Evolutionary conservation across 805 yeast species (phyloP).

Genomic region (Candida maesae): DNA sequence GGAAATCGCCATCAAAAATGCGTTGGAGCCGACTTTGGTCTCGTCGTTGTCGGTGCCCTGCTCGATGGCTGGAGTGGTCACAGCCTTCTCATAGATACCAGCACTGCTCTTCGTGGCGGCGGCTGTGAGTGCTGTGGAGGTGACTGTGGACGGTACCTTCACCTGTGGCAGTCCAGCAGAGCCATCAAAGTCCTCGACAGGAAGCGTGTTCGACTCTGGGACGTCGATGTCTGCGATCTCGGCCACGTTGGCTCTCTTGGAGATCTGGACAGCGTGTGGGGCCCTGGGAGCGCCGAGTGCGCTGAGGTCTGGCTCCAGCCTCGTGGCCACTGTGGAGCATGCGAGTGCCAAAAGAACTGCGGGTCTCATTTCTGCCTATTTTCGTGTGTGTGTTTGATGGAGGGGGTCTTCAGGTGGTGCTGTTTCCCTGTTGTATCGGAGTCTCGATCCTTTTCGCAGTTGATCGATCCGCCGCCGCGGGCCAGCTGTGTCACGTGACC

Average conservation of each 20-base stretch:
- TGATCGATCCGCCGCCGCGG: too few species aligned
- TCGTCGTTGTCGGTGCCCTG: slow-evolving; percentile 5
- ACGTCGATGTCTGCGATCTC: slow-evolving; percentile 23
- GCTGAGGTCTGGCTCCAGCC: slow-evolving; percentile 5
- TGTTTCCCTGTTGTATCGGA: too few species aligned
- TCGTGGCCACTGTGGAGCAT: too few species aligned
- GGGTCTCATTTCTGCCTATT: too few species aligned
- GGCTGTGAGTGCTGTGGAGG: background rate
- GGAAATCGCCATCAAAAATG: slow-evolving; percentile 75
- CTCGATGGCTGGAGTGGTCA: background rate
- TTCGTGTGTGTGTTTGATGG: too few species aligned
- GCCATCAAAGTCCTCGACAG: slow-evolving; percentile 18
- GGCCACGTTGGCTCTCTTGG: slow-evolving; percentile 11
- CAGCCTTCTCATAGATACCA: background rate
- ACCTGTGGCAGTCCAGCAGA: background rate
- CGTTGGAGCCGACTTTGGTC: slow-evolving; percentile 11
- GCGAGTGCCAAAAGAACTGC: too few species aligned
- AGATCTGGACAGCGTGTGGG: slow-evolving; percentile 8
- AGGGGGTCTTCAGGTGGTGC: too few species aligned
- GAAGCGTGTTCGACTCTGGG: slow-evolving; percentile 22
- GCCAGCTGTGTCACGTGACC: too few species aligned
- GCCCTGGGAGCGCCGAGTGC: background rate
- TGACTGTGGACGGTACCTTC: slow-evolving; percentile 2
- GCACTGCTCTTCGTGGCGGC: too few species aligned
- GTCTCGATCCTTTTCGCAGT: too few species aligned